Evolutionary conservation across 2,329 filamentous ascomycete genomes (phyloP).

Genomic region (Magnaporthiopsis poae): DNA sequence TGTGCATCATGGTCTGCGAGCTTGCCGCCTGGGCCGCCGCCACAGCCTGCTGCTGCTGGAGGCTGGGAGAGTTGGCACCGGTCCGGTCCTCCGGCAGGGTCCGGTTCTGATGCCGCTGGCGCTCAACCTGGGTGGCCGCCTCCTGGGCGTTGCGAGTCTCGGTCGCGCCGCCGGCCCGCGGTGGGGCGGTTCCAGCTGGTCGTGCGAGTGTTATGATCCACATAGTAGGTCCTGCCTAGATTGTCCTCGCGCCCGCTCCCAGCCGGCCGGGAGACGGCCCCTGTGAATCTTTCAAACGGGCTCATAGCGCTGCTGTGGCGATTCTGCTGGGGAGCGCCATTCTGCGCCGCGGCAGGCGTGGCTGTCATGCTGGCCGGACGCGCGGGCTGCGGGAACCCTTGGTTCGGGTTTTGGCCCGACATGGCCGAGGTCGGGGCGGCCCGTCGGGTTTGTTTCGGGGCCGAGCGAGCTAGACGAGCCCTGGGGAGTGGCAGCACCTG

Average conservation of each 20-base stretch:
- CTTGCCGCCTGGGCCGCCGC: constrained; percentile 33
- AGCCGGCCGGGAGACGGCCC: constrained; percentile 85
- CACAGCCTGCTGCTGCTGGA: constrained; percentile 38
- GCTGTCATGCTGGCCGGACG: constrained; percentile 38
- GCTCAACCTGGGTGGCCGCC: constrained; percentile 84
- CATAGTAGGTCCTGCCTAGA: constrained; percentile 89
- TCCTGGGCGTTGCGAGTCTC: constrained; percentile 73
- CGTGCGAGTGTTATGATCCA: constrained; percentile 92
- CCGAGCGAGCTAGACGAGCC: constrained; percentile 34
- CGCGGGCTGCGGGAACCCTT: constrained; percentile 20
- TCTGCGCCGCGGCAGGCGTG: constrained; percentile 10
- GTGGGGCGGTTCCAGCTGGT: constrained; percentile 93
- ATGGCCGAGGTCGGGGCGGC: constrained; percentile 44
- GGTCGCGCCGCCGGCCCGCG: constrained; percentile 54
- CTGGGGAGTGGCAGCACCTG: constrained; percentile 34
- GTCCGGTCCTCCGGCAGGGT: constrained; percentile 93
- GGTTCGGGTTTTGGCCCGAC: constrained; percentile 16
- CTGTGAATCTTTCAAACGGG: constrained; percentile 89
- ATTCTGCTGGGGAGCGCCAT: constrained; percentile 24
- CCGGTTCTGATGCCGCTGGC: constrained; percentile 85
- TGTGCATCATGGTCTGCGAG: constrained; percentile 81
- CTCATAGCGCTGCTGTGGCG: constrained; percentile 56
- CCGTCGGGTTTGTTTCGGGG: constrained; percentile 33
- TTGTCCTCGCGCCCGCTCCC: constrained; percentile 93
- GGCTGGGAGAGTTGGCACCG: constrained; percentile 79